Percentiles rank a stretch among this genome's conserved stretches.
phyloP scores from a whole-genome alignment of 345 rosid genomes.

The Boechera stricta region DNA sequence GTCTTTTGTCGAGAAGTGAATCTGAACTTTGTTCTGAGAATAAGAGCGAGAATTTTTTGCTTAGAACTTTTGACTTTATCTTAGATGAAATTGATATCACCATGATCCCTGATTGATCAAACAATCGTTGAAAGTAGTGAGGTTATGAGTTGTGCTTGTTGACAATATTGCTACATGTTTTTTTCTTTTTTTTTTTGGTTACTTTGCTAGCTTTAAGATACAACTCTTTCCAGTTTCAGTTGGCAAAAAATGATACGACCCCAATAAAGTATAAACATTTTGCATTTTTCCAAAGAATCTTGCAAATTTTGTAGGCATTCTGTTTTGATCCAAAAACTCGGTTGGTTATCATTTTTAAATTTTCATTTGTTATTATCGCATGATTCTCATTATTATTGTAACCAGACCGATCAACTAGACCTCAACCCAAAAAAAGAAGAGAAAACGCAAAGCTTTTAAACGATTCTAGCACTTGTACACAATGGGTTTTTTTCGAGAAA shows the following conservation, averaged over 20 bases:
- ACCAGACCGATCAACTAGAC: background rate
- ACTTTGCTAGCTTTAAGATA: background rate
- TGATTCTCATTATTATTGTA: background rate
- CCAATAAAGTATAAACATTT: background rate
- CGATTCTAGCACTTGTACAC: constrained; percentile 25
- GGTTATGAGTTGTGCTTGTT: background rate
- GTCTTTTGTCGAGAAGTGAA: constrained; percentile 54
- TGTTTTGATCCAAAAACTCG: background rate
- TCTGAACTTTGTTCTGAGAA: constrained; percentile 10
- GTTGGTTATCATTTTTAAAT: too few species aligned
- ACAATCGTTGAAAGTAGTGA: background rate
- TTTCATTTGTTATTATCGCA: background rate
- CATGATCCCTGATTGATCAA: constrained; percentile 8
- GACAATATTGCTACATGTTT: background rate
- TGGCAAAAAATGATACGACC: background rate
- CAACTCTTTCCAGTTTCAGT: background rate
- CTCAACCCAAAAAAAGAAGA: background rate
- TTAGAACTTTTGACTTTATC: background rate
- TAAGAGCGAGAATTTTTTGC: constrained; percentile 10
- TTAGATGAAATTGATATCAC: constrained; percentile 6
- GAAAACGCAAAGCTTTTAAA: background rate
- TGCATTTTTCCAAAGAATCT: background rate
- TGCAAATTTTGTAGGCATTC: background rate
- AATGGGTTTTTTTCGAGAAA: background rate
- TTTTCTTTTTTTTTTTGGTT: background rate